Evolutionary conservation across 2,329 filamentous ascomycete species (phyloP), one percentile per base, ranked within the genome.

Genomic region (Fusarium sambucinum): DNA sequence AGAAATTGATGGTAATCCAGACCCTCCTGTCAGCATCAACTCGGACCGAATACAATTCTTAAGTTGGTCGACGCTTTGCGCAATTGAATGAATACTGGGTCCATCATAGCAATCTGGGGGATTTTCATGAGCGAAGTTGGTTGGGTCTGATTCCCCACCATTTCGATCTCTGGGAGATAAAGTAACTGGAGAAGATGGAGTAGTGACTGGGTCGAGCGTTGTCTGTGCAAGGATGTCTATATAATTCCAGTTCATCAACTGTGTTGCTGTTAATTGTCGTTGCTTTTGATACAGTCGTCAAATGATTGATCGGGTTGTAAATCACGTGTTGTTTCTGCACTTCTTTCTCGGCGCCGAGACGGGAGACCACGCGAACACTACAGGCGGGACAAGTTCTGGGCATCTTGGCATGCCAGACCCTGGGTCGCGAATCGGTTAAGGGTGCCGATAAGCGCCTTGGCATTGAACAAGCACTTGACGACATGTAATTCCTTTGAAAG

Each of bases 381-480:
- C 29, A 48, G 46, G 55, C 68, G 65, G 68, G 68, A 66, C 55
- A 67, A 51, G 67, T 52, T 16, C 65, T 71, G 41, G 68, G 58
- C 65, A 45, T 47, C 72, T 73, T 72, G 69, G 72, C 70, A 66
- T 54, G 41, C 51, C 63, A 70, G 44, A 59, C 40, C 66, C 66
- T 71, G 63, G 68, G 58, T 52, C 64, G 55, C 52, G 45, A 65
- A 74, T 74, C 72, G 72, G 69, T 71, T 68, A 37, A 48, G 40
- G 62, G 57, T 74, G 72, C 72, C 70, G 72, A 74, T 73, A 71
- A 56, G 51, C 47, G 63, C 35, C 72, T 74, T 74, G 72, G 69
- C 72, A 72, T 54, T 55, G 57, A 66, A 67, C 52, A 58, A 48
- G 48, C 56, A 42, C 30, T 41, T 41, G 37, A 69, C 61, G 48